Conservation (phyloP, 2,329 filamentous ascomycete species). For the Penicillium sp. region DNA sequence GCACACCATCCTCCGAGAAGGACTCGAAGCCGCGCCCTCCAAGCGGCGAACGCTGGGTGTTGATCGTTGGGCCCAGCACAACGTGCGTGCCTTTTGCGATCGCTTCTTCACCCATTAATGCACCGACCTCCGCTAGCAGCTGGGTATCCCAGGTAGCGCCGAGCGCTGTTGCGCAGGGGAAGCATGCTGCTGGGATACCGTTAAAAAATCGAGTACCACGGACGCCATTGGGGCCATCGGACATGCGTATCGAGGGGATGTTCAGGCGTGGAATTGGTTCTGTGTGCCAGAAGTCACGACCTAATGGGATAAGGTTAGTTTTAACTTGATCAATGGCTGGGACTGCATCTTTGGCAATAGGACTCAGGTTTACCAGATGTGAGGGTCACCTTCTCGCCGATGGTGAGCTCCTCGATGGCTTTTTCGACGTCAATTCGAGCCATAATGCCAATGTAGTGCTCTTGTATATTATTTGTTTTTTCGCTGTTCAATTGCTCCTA, state of each 20-base stretch:
- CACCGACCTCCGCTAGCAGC: slow-evolving; percentile 66
- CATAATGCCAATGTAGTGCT: slow-evolving; percentile 24
- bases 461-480: not conserved
- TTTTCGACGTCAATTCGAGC: slow-evolving; percentile 42
- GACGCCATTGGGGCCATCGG: slow-evolving; percentile 68
- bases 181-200: slow-evolving; percentile 67
- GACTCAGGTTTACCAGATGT: slow-evolving; percentile 32
- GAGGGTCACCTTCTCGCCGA: slow-evolving; percentile 57
- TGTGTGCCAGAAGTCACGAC: slow-evolving; percentile 66
- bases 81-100: slow-evolving; percentile 72
- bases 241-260: slow-evolving; percentile 64
- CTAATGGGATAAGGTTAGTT: slow-evolving; percentile 17
- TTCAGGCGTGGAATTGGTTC: slow-evolving; percentile 61
- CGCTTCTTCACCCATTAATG: slow-evolving; percentile 67
- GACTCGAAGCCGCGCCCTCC: slow-evolving; percentile 87
- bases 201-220: slow-evolving; percentile 68
- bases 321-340: not conserved
- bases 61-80: slow-evolving; percentile 73
- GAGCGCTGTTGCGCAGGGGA: slow-evolving; percentile 75
- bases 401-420: slow-evolving; percentile 53
- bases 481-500: not conserved
- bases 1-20: slow-evolving; percentile 76
- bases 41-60: slow-evolving; percentile 76
- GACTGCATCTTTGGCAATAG: slow-evolving; percentile 7
- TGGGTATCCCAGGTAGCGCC: slow-evolving; percentile 76